Conservation (phyloP, 139 green algal species). For the Chlamydomonas asymmetrica region DNA sequence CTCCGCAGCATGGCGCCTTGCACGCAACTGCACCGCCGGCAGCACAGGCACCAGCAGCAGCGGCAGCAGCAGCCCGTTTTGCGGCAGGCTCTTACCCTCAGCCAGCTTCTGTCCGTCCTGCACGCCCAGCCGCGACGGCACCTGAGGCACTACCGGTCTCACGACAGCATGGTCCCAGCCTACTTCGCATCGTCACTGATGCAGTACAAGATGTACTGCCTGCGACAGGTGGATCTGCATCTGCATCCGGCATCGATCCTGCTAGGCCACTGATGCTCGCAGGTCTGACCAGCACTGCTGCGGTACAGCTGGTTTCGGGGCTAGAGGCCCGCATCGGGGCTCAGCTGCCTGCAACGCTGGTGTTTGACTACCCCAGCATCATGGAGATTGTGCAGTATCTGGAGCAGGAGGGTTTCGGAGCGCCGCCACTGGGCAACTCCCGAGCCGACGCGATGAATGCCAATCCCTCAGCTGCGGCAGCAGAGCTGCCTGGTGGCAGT, state of each 20-base stretch:
- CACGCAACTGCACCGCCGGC: neutral
- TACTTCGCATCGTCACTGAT: no score
- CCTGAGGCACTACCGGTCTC: neutral
- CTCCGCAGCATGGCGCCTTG: no score
- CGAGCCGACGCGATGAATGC: neutral
- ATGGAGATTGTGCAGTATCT: no score
- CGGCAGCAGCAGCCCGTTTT: no score
- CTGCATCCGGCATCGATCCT: no score
- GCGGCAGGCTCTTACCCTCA: no score
- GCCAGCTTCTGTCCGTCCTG: neutral
- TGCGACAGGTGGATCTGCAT: no score
- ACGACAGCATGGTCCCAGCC: no score
- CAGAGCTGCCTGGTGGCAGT: neutral
- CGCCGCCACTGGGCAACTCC: no score
- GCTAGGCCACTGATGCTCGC: slow-evolving; percentile 44
- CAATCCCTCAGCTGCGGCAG: neutral
- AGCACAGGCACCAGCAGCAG: neutral
- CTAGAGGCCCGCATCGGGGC: slow-evolving; percentile 40
- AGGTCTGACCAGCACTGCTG: slow-evolving; percentile 55
- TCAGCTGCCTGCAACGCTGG: slow-evolving; percentile 58
- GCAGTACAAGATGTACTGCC: no score
- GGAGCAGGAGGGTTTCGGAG: no score
- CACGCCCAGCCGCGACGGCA: neutral
- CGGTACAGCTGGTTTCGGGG: slow-evolving; percentile 37
- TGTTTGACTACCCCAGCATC: slow-evolving; percentile 39